These are phyloP conservation scores for Pedinophyceae sp. DNA, from an alignment of 139 green algal genomes.

Conservation along the genomic window DNA sequence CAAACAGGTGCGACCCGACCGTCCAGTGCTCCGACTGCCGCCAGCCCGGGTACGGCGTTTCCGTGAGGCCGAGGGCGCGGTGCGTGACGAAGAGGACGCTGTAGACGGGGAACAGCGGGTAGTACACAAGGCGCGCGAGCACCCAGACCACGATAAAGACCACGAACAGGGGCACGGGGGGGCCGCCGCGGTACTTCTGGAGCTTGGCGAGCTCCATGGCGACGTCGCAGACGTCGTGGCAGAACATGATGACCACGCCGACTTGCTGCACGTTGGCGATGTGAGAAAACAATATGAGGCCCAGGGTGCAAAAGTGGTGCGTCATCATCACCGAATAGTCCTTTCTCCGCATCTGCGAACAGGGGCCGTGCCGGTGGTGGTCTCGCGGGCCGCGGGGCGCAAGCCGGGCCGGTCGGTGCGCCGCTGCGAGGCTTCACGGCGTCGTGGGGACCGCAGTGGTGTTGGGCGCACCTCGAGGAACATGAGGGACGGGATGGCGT, in stretches of 20 bases:
- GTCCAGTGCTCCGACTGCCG: background rate
- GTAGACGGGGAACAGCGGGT: background rate
- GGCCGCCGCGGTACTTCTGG: constrained; percentile 28
- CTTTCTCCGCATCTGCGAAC: too few relatives aligned
- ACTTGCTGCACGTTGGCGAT: constrained; percentile 31
- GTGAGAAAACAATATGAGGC: constrained; percentile 23
- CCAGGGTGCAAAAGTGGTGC: constrained; percentile 38
- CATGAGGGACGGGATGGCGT: background rate
- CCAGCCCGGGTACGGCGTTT: background rate
- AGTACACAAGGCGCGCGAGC: background rate
- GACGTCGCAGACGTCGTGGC: constrained; percentile 67
- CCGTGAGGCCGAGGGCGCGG: background rate
- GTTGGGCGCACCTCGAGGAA: too few relatives aligned
- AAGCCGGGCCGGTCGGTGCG: too few relatives aligned
- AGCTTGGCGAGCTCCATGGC: constrained; percentile 60
- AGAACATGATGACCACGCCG: constrained; percentile 53
- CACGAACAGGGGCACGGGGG: constrained; percentile 17
- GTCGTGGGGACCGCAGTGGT: too few relatives aligned
- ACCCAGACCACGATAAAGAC: constrained; percentile 24
- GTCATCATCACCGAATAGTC: constrained; percentile 50
- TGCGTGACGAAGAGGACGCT: background rate
- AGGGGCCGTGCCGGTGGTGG: too few relatives aligned
- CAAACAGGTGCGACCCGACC: background rate
- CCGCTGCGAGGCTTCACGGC: too few relatives aligned
- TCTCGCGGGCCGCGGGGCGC: too few relatives aligned